phyloP scores from a whole-genome alignment of 768 basidiomycete species.

The Naganishia kalamii region DNA sequence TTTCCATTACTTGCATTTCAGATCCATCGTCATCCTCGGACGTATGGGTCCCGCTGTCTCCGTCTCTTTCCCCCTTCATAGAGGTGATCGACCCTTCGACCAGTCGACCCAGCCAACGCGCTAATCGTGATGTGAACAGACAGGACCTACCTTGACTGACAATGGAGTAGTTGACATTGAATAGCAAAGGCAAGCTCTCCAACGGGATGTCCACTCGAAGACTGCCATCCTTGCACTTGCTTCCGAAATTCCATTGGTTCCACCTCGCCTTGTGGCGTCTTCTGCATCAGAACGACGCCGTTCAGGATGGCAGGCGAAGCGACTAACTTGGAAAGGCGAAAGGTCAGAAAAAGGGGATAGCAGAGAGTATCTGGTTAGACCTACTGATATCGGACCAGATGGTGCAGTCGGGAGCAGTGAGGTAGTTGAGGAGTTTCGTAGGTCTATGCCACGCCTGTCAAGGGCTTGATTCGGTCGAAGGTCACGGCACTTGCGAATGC shows the following conservation, averaged over 20 bases:
- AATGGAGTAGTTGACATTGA: conserved; percentile 77
- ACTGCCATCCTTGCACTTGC: conserved; percentile 87
- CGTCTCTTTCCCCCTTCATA: background rate
- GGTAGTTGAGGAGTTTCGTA: conserved; percentile 89
- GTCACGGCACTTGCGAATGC: conserved; percentile 76
- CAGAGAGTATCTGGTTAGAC: background rate
- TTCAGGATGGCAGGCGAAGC: conserved; percentile 92
- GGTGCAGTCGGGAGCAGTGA: conserved; percentile 75
- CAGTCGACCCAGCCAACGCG: conserved; percentile 16
- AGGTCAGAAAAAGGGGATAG: conserved; percentile 4
- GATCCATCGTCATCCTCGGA: background rate
- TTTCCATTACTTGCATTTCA: conserved; percentile 3
- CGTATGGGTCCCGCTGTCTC: background rate
- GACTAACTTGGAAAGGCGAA: conserved; percentile 65
- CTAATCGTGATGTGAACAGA: background rate
- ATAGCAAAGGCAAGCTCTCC: conserved; percentile 56
- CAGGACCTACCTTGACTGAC: conserved; percentile 61
- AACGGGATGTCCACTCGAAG: conserved; percentile 90
- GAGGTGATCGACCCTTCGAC: background rate
- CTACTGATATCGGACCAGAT: conserved; percentile 49
- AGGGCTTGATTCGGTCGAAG: conserved; percentile 14
- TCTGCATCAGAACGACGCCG: conserved; percentile 92
- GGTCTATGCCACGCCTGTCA: conserved; percentile 55
- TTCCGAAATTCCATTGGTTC: conserved; percentile 94
- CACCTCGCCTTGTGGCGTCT: conserved; percentile 67